phyloP scores from a whole-genome alignment of 345 rosid genomes.

The Ceriops decandra region DNA sequence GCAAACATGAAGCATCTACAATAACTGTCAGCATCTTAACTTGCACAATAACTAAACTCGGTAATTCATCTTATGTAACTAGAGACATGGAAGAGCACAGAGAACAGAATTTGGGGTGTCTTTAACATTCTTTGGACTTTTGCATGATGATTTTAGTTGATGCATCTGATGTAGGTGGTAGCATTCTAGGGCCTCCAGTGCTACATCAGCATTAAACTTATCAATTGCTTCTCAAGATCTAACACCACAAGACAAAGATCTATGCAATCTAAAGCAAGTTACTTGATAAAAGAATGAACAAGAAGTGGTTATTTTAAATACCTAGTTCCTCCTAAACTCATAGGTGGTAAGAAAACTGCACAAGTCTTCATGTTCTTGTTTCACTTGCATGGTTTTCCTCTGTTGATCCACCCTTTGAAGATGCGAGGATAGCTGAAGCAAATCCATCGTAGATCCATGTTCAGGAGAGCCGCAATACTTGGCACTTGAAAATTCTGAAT shows the following conservation, averaged over 20 bases:
- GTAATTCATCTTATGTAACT: slow-evolving; percentile 15
- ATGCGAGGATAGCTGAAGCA: slow-evolving; percentile 53
- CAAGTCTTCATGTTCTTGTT: slow-evolving; percentile 32
- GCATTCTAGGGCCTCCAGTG: slow-evolving; percentile 8
- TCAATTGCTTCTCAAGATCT: neutral
- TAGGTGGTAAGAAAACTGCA: slow-evolving; percentile 24
- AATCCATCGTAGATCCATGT: slow-evolving; percentile 37
- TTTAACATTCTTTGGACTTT: slow-evolving; percentile 10
- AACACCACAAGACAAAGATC: neutral
- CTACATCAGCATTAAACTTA: slow-evolving; percentile 16
- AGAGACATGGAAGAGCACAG: slow-evolving; percentile 4
- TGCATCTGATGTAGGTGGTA: slow-evolving; percentile 1
- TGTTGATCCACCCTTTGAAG: slow-evolving; percentile 51
- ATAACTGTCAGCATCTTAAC: slow-evolving; percentile 1
- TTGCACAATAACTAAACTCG: slow-evolving; percentile 7
- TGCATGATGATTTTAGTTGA: slow-evolving; percentile 13
- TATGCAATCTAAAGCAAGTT: neutral
- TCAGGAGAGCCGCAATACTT: slow-evolving; percentile 30
- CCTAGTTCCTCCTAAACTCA: slow-evolving; percentile 21
- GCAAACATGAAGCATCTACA: neutral
- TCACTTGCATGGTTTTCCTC: slow-evolving; percentile 32
- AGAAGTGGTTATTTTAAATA: neutral
- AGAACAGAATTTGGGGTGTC: slow-evolving; percentile 2
- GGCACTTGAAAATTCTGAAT: slow-evolving; percentile 19
- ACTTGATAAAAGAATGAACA: neutral